phyloP scores from a whole-genome alignment of 163 green algal genomes.

The Prototheca wickerhamii region DNA sequence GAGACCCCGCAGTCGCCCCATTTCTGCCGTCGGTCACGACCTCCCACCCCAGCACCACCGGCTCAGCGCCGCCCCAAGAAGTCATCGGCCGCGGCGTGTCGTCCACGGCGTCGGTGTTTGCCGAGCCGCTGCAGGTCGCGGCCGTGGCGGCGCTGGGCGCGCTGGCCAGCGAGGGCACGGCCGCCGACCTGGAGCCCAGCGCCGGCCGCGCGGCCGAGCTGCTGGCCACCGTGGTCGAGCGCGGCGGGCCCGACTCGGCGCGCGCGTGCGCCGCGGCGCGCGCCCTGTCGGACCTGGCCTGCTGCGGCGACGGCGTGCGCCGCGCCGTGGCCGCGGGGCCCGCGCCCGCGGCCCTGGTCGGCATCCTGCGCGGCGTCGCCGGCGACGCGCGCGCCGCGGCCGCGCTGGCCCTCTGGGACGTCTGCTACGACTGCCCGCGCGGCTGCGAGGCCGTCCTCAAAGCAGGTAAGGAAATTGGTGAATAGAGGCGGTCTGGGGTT shows the following conservation, averaged over 20 bases:
- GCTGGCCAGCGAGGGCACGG: slow-evolving; percentile 3
- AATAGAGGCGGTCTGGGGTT: no score
- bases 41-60: no score
- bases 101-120: no score
- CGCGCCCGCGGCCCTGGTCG: slow-evolving; percentile 7
- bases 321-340: slow-evolving; percentile 6
- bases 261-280: slow-evolving; percentile 4
- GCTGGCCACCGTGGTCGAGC: background rate
- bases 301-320: slow-evolving; percentile 6
- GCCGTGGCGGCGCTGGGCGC: background rate
- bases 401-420: slow-evolving; percentile 24
- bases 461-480: no score
- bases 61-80: no score
- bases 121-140: background rate
- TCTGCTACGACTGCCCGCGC: slow-evolving; percentile 11
- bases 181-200: background rate
- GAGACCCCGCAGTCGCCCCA: no score
- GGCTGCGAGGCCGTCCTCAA: slow-evolving; percentile 6
- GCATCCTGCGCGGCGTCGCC: slow-evolving; percentile 4
- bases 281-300: slow-evolving; percentile 24
- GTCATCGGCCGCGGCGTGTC: no score
- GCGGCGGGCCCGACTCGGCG: slow-evolving; percentile 1
- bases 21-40: no score
- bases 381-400: slow-evolving; percentile 16
- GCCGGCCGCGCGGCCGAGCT: background rate